phyloP scores from a whole-genome alignment of 139 green algal genomes.

The Spirogloea muscicola region DNA sequence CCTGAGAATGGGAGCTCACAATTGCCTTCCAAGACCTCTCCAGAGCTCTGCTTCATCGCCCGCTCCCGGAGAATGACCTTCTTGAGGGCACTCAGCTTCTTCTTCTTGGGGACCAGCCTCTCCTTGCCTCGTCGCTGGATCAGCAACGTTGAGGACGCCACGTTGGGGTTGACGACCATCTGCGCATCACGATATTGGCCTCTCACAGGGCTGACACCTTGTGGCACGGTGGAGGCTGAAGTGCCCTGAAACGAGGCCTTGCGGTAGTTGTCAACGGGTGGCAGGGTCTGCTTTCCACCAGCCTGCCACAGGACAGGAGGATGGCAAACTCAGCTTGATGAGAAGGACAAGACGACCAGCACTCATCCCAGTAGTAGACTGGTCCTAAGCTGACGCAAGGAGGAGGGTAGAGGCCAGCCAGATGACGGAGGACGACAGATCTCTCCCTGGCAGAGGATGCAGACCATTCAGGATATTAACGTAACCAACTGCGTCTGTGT shows the following conservation, averaged over 20 bases:
- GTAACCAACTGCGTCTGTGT: too few species aligned
- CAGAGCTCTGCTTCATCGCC: constrained; percentile 4
- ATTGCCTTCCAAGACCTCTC: too few species aligned
- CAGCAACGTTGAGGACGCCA: not conserved
- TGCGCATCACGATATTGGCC: not conserved
- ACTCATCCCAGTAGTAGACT: too few species aligned
- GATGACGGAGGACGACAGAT: too few species aligned
- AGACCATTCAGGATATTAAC: too few species aligned
- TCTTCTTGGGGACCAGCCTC: constrained; percentile 30
- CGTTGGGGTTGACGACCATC: constrained; percentile 33
- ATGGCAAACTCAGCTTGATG: too few species aligned
- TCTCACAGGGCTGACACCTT: not conserved
- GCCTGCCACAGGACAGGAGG: not conserved
- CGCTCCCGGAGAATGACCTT: constrained; percentile 48
- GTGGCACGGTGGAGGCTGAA: not conserved
- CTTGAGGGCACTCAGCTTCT: constrained; percentile 59
- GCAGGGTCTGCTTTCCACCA: not conserved
- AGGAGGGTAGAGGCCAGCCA: too few species aligned
- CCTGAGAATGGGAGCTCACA: too few species aligned
- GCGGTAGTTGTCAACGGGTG: not conserved
- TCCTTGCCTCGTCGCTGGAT: constrained; percentile 37
- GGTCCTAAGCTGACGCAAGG: too few species aligned
- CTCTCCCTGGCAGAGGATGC: too few species aligned
- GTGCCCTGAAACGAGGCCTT: not conserved
- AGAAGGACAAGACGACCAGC: too few species aligned